phyloP scores from a whole-genome alignment of 1,284 basidiomycete species.

The Serendipita sp. region DNA sequence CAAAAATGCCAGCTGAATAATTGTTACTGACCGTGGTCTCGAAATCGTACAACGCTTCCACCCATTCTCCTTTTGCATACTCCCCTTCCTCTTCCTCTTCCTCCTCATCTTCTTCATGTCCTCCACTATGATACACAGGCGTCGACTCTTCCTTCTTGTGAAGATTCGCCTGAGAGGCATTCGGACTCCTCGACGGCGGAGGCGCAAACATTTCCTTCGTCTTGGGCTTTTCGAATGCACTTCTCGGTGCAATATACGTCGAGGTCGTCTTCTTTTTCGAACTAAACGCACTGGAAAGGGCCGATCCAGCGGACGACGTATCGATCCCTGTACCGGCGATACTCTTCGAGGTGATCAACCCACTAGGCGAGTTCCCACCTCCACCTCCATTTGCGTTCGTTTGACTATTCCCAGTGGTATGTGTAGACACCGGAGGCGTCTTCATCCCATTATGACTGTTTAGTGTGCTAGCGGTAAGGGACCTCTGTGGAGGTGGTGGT shows the following conservation, averaged over 20 bases:
- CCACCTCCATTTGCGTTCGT: not conserved
- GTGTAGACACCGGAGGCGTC: not conserved
- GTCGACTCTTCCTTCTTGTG: constrained; percentile 14
- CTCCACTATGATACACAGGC: constrained; percentile 7
- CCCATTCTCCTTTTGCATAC: constrained; percentile 47
- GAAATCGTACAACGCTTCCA: constrained; percentile 63
- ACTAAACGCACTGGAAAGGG: not conserved
- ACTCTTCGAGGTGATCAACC: not conserved
- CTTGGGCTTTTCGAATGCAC: constrained; percentile 34
- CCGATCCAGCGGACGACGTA: not conserved
- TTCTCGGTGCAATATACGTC: constrained; percentile 23
- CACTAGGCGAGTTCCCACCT: not conserved
- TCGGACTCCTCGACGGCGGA: constrained; percentile 28
- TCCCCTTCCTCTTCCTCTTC: constrained; percentile 21
- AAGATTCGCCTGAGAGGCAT: constrained; percentile 11
- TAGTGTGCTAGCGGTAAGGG: not conserved
- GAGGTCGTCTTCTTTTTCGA: not conserved
- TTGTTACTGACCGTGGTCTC: constrained; percentile 37
- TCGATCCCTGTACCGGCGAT: not conserved
- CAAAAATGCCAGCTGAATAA: not conserved
- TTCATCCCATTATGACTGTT: not conserved
- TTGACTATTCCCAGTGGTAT: not conserved
- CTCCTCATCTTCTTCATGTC: constrained; percentile 19
- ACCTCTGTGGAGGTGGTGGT: not conserved
- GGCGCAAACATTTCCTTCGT: constrained; percentile 36